Evolutionary conservation across 2,329 filamentous ascomycete genomes (phyloP).

Genomic region (Xylariomycetidae sp.): DNA sequence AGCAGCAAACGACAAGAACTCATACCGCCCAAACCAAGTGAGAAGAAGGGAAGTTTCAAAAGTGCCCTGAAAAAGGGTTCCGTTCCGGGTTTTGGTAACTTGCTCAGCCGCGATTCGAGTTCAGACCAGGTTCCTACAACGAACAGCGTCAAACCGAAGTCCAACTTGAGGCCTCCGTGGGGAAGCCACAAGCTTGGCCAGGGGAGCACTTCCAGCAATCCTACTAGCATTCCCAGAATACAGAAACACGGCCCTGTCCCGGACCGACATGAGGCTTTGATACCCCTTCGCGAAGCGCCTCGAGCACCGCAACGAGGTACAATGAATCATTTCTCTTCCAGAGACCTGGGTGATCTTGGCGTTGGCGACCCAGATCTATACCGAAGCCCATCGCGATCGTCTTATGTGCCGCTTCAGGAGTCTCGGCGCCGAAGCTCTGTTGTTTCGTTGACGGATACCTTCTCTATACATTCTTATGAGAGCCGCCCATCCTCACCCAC

Average conservation of each 20-base stretch:
- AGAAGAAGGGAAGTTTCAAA: slow-evolving; percentile 42
- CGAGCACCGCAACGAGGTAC: slow-evolving; percentile 30
- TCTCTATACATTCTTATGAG: slow-evolving; percentile 43
- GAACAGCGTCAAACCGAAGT: slow-evolving; percentile 15
- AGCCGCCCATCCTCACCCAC: slow-evolving; percentile 37
- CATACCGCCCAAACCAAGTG: slow-evolving; percentile 23
- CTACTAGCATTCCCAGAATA: slow-evolving; percentile 13
- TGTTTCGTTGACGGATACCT: slow-evolving; percentile 50
- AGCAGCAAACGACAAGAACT: slow-evolving; percentile 25
- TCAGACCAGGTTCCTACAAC: slow-evolving; percentile 18
- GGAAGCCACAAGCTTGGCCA: slow-evolving; percentile 19
- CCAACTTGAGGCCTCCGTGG: slow-evolving; percentile 15
- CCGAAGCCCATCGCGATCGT: slow-evolving; percentile 39
- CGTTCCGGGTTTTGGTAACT: slow-evolving; percentile 38
- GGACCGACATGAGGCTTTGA: slow-evolving; percentile 25
- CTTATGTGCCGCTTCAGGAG: slow-evolving; percentile 46
- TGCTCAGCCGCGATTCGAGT: slow-evolving; percentile 43
- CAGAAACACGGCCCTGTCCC: slow-evolving; percentile 23
- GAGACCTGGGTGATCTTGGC: slow-evolving; percentile 27
- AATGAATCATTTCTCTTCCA: slow-evolving; percentile 33
- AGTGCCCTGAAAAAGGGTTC: slow-evolving; percentile 47
- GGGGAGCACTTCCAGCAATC: too few species aligned
- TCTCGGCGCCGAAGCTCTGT: slow-evolving; percentile 47
- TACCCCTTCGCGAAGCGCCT: slow-evolving; percentile 29
- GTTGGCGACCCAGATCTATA: slow-evolving; percentile 19